Conservation (phyloP, 2,329 filamentous ascomycete species). For the Hypoxylon sp. region DNA sequence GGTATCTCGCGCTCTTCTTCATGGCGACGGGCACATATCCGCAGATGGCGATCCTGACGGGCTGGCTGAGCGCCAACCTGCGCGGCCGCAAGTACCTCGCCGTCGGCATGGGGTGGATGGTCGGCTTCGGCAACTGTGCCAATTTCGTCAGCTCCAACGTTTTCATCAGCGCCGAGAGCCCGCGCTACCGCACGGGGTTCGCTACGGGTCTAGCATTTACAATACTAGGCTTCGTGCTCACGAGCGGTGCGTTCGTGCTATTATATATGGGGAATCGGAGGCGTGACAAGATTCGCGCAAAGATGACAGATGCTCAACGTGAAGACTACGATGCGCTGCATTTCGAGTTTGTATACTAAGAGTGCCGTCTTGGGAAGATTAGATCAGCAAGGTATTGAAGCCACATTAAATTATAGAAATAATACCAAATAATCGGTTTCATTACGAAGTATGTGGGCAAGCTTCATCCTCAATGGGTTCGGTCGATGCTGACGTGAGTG, state of each 20-base stretch:
- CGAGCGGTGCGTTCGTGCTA: slow-evolving; percentile 25
- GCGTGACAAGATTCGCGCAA: slow-evolving; percentile 36
- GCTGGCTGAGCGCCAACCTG: slow-evolving; percentile 57
- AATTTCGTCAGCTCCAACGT: slow-evolving; percentile 57
- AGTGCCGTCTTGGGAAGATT: background rate
- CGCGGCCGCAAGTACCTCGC: slow-evolving; percentile 55
- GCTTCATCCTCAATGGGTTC: background rate
- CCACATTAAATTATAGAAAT: background rate
- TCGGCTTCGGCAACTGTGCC: slow-evolving; percentile 60
- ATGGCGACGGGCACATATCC: slow-evolving; percentile 49
- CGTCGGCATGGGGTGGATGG: slow-evolving; percentile 56
- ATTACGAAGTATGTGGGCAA: no score
- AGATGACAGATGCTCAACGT: slow-evolving; percentile 41
- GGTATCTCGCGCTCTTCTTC: slow-evolving; percentile 48
- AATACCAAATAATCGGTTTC: no score
- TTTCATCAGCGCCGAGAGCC: slow-evolving; percentile 55
- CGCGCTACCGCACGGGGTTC: slow-evolving; percentile 54
- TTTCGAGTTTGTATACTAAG: slow-evolving; percentile 45
- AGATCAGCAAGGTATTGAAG: background rate
- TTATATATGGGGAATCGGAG: slow-evolving; percentile 37
- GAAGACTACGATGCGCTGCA: slow-evolving; percentile 43
- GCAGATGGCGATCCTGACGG: slow-evolving; percentile 48
- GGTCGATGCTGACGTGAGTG: background rate
- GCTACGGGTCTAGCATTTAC: slow-evolving; percentile 52
- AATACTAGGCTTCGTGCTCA: slow-evolving; percentile 40